Percentiles rank a stretch among this genome's conserved stretches.
phyloP scores from a whole-genome alignment of 371 early-diverging fungal genomes.

The Sporodiniella umbellata region DNA sequence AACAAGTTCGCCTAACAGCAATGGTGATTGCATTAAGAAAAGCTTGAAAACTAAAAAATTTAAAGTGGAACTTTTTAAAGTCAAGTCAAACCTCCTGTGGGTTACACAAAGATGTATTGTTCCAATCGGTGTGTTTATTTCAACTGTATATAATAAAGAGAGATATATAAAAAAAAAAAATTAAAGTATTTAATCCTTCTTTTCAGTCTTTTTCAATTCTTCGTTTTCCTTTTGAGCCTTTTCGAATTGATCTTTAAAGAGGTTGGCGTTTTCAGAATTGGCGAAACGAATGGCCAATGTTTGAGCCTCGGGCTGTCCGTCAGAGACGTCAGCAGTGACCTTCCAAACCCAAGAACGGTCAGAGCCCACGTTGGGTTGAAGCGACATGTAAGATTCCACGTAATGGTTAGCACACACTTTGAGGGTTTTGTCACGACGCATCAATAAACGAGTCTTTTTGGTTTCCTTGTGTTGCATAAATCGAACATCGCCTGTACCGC shows the following conservation, averaged over 20 bases:
- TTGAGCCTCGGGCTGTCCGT: constrained; percentile 81
- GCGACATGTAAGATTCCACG: constrained; percentile 83
- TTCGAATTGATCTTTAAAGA: constrained; percentile 54
- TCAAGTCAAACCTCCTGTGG: not conserved
- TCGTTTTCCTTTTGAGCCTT: constrained; percentile 40
- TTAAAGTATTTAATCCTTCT: constrained; percentile 1
- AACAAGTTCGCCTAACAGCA: constrained; percentile 17
- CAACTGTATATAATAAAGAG: not conserved
- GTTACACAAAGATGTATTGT: too few relatives aligned
- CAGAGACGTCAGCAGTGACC: constrained; percentile 84
- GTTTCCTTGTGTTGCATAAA: constrained; percentile 88
- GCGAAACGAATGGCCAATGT: constrained; percentile 95
- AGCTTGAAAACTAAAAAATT: not conserved
- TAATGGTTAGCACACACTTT: constrained; percentile 99
- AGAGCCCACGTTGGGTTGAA: constrained; percentile 91
- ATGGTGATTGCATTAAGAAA: not conserved
- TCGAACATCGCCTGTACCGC: constrained; percentile 96
- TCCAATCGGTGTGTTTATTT: not conserved
- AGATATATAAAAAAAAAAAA: not conserved
- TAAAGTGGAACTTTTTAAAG: not conserved
- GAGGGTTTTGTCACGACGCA: constrained; percentile 97
- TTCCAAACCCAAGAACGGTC: constrained; percentile 98
- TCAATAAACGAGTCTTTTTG: constrained; percentile 87
- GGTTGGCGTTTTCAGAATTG: constrained; percentile 78
- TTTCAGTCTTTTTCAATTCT: constrained; percentile 24